Conservation (phyloP, 345 rosid genomes). For the Citrus glauca region DNA sequence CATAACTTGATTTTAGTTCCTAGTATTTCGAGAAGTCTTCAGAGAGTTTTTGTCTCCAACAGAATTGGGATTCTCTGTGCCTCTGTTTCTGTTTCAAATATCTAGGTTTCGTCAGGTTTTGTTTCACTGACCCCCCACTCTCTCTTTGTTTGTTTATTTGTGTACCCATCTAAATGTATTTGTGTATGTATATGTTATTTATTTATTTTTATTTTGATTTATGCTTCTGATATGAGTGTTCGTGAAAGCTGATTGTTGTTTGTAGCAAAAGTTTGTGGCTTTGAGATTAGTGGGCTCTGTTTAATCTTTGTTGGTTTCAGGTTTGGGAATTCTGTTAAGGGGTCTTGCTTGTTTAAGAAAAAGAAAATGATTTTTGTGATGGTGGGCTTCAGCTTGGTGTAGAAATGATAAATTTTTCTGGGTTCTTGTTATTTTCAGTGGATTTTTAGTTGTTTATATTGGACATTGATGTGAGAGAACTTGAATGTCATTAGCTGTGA, state of each 20-base stretch:
- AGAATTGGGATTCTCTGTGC: constrained; percentile 3
- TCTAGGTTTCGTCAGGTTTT: neutral
- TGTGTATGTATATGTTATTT: neutral
- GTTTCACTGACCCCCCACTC: neutral
- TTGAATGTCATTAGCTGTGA: neutral
- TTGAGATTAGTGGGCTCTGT: neutral
- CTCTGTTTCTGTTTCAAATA: constrained; percentile 6
- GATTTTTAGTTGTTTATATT: neutral
- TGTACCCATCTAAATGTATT: neutral
- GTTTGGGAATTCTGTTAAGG: neutral
- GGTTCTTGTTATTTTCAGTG: neutral
- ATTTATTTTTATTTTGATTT: neutral
- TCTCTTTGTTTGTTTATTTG: neutral
- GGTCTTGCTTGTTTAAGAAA: neutral
- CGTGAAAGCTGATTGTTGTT: constrained; percentile 14
- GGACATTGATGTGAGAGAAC: neutral
- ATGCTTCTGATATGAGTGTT: neutral
- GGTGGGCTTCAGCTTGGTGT: neutral
- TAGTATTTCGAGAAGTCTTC: constrained; percentile 3
- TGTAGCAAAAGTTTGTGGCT: neutral
- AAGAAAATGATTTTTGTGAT: neutral
- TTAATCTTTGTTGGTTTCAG: constrained; percentile 4
- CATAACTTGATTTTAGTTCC: constrained; percentile 1
- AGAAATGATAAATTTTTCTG: neutral
- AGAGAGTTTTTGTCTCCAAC: constrained; percentile 8